These are phyloP conservation scores for Eimeria zaria DNA, from an alignment of 169 alveolate genomes.

Conservation along the genomic window DNA sequence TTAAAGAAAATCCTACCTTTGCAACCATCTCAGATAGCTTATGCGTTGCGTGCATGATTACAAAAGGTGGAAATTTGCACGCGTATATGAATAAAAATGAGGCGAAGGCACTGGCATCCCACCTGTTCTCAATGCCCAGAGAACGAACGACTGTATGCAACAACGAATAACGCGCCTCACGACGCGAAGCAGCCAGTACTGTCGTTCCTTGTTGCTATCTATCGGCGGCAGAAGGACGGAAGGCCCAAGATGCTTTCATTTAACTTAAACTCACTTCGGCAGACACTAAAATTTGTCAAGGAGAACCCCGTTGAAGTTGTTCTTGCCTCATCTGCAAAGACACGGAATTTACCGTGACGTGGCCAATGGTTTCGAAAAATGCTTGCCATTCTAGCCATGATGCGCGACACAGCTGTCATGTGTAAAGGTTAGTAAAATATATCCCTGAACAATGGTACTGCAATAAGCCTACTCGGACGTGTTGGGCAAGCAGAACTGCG, in stretches of 20 bases:
- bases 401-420: background rate
- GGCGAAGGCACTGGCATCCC: conserved; percentile 72
- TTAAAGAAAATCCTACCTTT: conserved; percentile 39
- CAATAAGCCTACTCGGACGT: background rate
- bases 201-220: background rate
- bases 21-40: conserved; percentile 44
- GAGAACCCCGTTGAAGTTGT: background rate
- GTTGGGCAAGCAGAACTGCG: conserved; percentile 11
- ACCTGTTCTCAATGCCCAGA: conserved; percentile 35
- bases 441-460: background rate
- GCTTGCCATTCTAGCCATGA: conserved; percentile 3
- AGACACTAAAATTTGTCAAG: background rate
- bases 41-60: conserved; percentile 72
- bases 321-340: background rate
- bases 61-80: conserved; percentile 73
- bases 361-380: background rate
- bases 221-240: background rate
- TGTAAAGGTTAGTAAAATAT: background rate
- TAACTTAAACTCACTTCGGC: background rate
- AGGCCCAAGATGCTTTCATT: background rate
- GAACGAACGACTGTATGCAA: background rate
- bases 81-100: conserved; percentile 77
- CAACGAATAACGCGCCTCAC: background rate
- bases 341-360: background rate
- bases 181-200: background rate